Percentiles rank a stretch among this genome's conserved stretches.
Conservation (phyloP, 2,329 filamentous ascomycete species). For the Triangularia verruculosa region DNA sequence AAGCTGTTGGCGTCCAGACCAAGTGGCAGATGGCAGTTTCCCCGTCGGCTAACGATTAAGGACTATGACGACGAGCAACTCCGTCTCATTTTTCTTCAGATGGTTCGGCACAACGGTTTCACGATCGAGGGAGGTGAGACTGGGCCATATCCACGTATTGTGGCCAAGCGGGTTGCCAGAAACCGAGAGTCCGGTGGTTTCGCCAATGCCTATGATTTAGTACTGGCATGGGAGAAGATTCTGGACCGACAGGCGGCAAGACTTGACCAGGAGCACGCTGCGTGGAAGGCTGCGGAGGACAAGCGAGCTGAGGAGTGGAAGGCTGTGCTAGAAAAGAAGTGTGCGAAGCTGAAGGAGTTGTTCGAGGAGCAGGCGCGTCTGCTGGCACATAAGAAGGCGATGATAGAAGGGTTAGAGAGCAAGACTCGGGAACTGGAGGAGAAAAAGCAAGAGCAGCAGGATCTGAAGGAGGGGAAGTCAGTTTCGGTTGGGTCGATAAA, state of each 20-base stretch:
- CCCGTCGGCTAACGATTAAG: slow-evolving; percentile 6
- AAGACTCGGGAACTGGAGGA: not conserved
- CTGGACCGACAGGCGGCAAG: slow-evolving; percentile 8
- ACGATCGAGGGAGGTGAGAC: slow-evolving; percentile 7
- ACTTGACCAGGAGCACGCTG: slow-evolving; percentile 11
- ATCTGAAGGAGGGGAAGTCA: not conserved
- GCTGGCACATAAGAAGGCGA: not conserved
- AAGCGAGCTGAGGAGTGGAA: slow-evolving; percentile 6
- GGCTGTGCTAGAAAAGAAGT: slow-evolving; percentile 10
- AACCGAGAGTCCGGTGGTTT: slow-evolving; percentile 7
- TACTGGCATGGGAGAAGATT: slow-evolving; percentile 14
- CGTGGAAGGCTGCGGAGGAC: slow-evolving; percentile 3
- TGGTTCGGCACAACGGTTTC: slow-evolving; percentile 10
- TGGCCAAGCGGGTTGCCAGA: slow-evolving; percentile 2
- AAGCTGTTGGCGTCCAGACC: not conserved
- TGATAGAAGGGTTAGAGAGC: not conserved
- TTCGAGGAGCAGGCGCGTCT: not conserved
- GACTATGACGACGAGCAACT: slow-evolving; percentile 15
- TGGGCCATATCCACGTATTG: slow-evolving; percentile 11
- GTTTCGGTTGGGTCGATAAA: not conserved
- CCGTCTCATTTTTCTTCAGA: slow-evolving; percentile 7
- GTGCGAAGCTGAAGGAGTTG: not conserved
- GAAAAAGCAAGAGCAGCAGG: not conserved
- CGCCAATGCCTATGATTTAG: slow-evolving; percentile 13
- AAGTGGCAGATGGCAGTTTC: slow-evolving; percentile 12